phyloP scores from a whole-genome alignment of 768 basidiomycete genomes.

The Xanthoconium stramineum region DNA sequence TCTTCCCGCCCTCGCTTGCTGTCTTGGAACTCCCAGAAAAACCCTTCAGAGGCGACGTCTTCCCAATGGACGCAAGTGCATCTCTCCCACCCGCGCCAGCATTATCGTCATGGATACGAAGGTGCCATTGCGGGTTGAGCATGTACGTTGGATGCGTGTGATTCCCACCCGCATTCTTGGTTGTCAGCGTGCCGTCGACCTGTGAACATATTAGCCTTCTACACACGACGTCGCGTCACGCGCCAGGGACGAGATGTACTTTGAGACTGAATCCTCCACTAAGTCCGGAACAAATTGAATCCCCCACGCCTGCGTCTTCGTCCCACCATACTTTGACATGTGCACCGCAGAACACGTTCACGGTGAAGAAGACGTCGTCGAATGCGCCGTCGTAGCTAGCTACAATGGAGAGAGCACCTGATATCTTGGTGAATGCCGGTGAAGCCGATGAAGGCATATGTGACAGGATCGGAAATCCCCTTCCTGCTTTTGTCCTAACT shows the following conservation, averaged over 20 bases:
- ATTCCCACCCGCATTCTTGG: constrained; percentile 82
- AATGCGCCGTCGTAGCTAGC: constrained; percentile 69
- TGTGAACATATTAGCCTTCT: constrained; percentile 26
- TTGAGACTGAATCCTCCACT: constrained; percentile 12
- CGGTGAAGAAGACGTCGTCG: constrained; percentile 60
- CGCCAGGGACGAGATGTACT: constrained; percentile 4
- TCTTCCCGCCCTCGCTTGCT: constrained; percentile 6
- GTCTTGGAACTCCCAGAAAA: background rate
- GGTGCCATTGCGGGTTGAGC: constrained; percentile 84
- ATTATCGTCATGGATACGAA: constrained; percentile 49
- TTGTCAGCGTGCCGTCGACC: constrained; percentile 62
- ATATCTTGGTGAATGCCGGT: constrained; percentile 22
- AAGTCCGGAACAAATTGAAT: background rate
- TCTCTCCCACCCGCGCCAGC: constrained; percentile 1
- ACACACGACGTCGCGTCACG: background rate
- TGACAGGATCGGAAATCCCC: constrained; percentile 23
- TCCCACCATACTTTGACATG: constrained; percentile 45
- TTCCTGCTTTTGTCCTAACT: constrained; percentile 15
- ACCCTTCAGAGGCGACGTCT: background rate
- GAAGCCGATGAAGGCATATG: background rate
- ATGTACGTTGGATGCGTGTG: constrained; percentile 77
- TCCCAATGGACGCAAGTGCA: background rate
- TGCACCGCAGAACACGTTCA: constrained; percentile 50
- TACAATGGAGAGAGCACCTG: constrained; percentile 49
- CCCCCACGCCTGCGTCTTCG: constrained; percentile 27